A percentile compares a stretch with the other conserved stretches of the same genome.
Conservation (phyloP, 1,139 yeast genomes). For the Hyphopichia pseudoburtonii region DNA sequence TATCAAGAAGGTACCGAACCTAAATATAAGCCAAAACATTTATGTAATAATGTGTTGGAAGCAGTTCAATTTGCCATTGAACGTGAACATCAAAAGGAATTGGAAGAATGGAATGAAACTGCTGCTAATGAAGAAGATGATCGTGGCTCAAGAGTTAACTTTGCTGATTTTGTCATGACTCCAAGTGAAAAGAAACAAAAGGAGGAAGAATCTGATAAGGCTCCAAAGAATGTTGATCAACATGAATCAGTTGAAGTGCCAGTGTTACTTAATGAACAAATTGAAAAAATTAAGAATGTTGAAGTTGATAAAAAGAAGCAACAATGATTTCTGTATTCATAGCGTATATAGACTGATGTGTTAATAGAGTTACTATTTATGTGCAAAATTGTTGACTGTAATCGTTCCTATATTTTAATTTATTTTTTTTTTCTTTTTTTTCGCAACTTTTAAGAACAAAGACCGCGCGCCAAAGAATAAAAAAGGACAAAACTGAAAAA, state of each 20-base stretch:
- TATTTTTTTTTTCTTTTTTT: no score
- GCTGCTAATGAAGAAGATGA: conserved; percentile 34
- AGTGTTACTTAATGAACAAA: conserved; percentile 37
- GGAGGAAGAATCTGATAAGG: conserved; percentile 10
- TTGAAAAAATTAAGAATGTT: conserved; percentile 39
- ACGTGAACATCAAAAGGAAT: conserved; percentile 70
- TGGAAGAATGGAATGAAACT: conserved; percentile 68
- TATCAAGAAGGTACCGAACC: conserved; percentile 79
- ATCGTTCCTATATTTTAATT: no score
- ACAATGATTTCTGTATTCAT: no score
- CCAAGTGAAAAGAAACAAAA: conserved; percentile 36
- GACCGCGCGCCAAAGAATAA: no score
- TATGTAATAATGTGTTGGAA: conserved; percentile 71
- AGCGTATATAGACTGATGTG: no score
- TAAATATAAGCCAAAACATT: conserved; percentile 73
- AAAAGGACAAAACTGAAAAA: no score
- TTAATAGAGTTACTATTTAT: no score
- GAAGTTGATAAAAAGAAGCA: neutral
- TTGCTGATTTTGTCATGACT: conserved; percentile 50
- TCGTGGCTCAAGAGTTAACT: conserved; percentile 40
- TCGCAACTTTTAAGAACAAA: no score
- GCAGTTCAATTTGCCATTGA: conserved; percentile 83
- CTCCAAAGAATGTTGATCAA: conserved; percentile 16
- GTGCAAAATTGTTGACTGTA: no score
- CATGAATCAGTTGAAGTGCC: conserved; percentile 48